These are phyloP conservation scores for Cocos nucifera DNA, from an alignment of 176 grass and related monocot genomes.

Conservation along the genomic window DNA sequence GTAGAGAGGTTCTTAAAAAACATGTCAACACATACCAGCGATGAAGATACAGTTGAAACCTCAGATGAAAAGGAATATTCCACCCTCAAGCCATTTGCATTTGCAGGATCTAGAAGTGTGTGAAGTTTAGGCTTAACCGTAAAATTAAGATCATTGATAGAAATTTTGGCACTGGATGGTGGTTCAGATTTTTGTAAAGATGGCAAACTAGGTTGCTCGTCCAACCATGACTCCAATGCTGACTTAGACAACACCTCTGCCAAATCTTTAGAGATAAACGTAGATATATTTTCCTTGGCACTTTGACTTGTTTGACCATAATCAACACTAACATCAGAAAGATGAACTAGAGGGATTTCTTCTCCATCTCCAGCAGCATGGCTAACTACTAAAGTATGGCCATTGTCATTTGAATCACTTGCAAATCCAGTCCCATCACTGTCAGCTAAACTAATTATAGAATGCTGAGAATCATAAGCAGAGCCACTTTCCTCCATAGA, in stretches of 20 bases:
- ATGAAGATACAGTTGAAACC: slow-evolving; percentile 42
- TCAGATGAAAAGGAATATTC: slow-evolving; percentile 80
- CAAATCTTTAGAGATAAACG: slow-evolving; percentile 70
- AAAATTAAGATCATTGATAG: slow-evolving; percentile 66
- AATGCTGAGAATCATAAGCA: slow-evolving; percentile 70
- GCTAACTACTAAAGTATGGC: background rate
- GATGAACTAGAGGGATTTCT: slow-evolving; percentile 40
- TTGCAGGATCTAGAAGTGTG: slow-evolving; percentile 53
- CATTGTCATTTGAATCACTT: slow-evolving; percentile 23
- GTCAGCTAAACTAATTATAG: slow-evolving; percentile 27
- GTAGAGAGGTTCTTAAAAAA: slow-evolving; percentile 64
- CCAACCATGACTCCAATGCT: slow-evolving; percentile 83
- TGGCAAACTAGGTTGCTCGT: slow-evolving; percentile 47
- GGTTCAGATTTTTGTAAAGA: slow-evolving; percentile 25
- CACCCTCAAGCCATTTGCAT: slow-evolving; percentile 55
- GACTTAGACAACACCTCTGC: slow-evolving; percentile 79
- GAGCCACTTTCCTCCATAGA: slow-evolving; percentile 52
- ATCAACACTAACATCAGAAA: slow-evolving; percentile 43
- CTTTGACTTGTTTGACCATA: slow-evolving; percentile 34
- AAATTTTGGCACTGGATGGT: slow-evolving; percentile 53
- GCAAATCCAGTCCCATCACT: slow-evolving; percentile 25
- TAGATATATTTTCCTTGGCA: slow-evolving; percentile 48
- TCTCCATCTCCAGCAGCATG: slow-evolving; percentile 32
- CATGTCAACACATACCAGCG: slow-evolving; percentile 58
- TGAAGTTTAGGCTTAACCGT: slow-evolving; percentile 59